Evolutionary conservation across 768 basidiomycete genomes (phyloP).

Genomic region (Naganishia kalamii): DNA sequence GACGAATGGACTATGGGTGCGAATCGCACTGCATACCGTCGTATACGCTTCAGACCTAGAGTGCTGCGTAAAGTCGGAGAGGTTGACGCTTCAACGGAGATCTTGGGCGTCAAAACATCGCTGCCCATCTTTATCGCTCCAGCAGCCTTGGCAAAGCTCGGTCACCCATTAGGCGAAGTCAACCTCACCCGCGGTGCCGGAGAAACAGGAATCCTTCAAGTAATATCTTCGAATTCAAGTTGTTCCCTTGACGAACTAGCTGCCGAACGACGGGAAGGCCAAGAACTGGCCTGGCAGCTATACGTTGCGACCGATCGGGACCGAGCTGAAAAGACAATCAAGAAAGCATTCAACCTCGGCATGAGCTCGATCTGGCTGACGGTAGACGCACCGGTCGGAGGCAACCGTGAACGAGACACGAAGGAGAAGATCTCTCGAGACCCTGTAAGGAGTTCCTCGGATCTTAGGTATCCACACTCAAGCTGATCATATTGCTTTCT

Average conservation of each 20-base stretch:
- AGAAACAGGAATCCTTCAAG: slow-evolving; percentile 32
- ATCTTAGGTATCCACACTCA: neutral
- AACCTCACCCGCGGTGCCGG: slow-evolving; percentile 34
- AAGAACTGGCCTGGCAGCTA: slow-evolving; percentile 40
- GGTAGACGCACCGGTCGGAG: slow-evolving; percentile 35
- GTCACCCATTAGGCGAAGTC: slow-evolving; percentile 30
- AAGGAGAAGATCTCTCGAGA: slow-evolving; percentile 29
- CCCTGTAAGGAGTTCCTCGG: slow-evolving; percentile 23
- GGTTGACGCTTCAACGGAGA: slow-evolving; percentile 45
- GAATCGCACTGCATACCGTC: slow-evolving; percentile 71
- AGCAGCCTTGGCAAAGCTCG: slow-evolving; percentile 53
- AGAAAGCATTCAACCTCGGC: slow-evolving; percentile 36
- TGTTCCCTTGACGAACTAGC: slow-evolving; percentile 39
- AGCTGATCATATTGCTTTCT: slow-evolving; percentile 40
- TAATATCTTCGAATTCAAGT: slow-evolving; percentile 36
- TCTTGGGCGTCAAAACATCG: slow-evolving; percentile 59
- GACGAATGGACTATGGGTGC: slow-evolving; percentile 64
- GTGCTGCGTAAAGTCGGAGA: slow-evolving; percentile 50
- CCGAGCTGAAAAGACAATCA: slow-evolving; percentile 33
- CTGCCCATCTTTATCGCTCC: slow-evolving; percentile 79
- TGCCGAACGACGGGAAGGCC: slow-evolving; percentile 26
- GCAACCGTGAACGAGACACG: slow-evolving; percentile 26
- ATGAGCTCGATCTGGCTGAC: slow-evolving; percentile 42
- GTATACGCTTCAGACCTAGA: slow-evolving; percentile 77
- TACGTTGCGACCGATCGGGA: slow-evolving; percentile 31